Percentiles rank a stretch among this genome's conserved stretches.
Conservation (phyloP, 768 basidiomycete species). For the Grammothele lineata region DNA sequence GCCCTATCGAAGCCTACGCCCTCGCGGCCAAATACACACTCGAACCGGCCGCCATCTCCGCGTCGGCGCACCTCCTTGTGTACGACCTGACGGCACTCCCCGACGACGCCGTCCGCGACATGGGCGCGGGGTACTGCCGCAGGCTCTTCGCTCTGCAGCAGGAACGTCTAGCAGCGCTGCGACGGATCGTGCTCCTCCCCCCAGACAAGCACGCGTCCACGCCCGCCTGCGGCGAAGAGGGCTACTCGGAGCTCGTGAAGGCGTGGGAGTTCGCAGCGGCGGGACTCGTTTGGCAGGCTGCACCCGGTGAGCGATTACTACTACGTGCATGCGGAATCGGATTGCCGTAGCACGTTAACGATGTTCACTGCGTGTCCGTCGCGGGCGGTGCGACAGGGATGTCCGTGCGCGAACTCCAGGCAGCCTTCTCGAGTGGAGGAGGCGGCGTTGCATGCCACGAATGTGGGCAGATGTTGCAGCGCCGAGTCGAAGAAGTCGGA, state of each 20-base stretch:
- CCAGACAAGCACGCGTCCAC: slow-evolving; percentile 23
- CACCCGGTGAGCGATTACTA: slow-evolving; percentile 19
- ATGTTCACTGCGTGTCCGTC: too few relatives aligned
- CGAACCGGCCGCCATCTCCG: slow-evolving; percentile 32
- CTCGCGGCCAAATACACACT: slow-evolving; percentile 34
- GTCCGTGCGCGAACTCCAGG: too few relatives aligned
- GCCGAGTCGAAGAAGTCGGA: too few relatives aligned
- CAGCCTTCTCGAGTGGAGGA: too few relatives aligned
- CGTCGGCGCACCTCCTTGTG: slow-evolving; percentile 35
- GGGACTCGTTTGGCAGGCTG: slow-evolving; percentile 21
- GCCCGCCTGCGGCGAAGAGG: slow-evolving; percentile 9
- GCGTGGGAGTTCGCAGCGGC: slow-evolving; percentile 26
- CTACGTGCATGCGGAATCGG: too few relatives aligned
- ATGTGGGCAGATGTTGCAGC: too few relatives aligned
- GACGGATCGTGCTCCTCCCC: slow-evolving; percentile 22
- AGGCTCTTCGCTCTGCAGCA: slow-evolving; percentile 35
- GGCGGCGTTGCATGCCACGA: too few relatives aligned
- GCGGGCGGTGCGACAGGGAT: too few relatives aligned
- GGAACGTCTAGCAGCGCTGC: slow-evolving; percentile 32
- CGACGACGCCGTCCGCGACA: slow-evolving; percentile 32
- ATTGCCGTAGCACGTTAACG: too few relatives aligned
- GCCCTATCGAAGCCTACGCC: slow-evolving; percentile 38
- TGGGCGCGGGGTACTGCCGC: slow-evolving; percentile 38
- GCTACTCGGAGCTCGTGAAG: slow-evolving; percentile 19
- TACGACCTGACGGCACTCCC: slow-evolving; percentile 30